Evolutionary conservation across 495 filamentous ascomycete genomes (phyloP).

Genomic region (Pseudoneurospora amorphoporcata): DNA sequence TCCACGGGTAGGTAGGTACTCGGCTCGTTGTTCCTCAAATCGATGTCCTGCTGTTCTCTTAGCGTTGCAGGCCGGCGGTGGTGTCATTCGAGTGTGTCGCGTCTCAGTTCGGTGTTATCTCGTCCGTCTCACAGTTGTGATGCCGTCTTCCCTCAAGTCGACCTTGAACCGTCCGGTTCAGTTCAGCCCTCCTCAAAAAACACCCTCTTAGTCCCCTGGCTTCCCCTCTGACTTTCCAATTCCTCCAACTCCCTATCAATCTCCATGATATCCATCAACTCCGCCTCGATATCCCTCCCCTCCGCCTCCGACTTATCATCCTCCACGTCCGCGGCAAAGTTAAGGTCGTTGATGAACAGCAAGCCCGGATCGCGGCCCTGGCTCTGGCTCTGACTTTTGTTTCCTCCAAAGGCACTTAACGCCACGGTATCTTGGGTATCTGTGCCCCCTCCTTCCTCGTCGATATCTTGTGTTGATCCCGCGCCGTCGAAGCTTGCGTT

Average conservation of each 20-base stretch:
- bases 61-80: not conserved
- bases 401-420: not conserved
- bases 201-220: constrained; percentile 26
- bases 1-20: not conserved
- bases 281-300: constrained; percentile 39
- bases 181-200: constrained; percentile 30
- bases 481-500: not conserved
- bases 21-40: too few relatives aligned
- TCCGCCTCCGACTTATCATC: constrained; percentile 35
- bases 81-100: not conserved
- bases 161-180: not conserved
- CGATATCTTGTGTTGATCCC: not conserved
- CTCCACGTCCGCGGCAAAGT: constrained; percentile 29
- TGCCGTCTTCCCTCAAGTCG: not conserved
- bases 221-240: constrained; percentile 32
- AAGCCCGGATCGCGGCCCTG: constrained; percentile 19
- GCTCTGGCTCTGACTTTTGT: not conserved
- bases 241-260: constrained; percentile 43
- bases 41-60: not conserved
- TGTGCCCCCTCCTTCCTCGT: not conserved
- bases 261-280: constrained; percentile 45
- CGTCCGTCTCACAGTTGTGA: not conserved
- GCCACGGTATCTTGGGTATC: not conserved
- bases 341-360: constrained; percentile 33
- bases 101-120: not conserved